These are phyloP conservation scores for Halteria grandinella DNA, from an alignment of 73 alveolate genomes.

Conservation along the genomic window DNA sequence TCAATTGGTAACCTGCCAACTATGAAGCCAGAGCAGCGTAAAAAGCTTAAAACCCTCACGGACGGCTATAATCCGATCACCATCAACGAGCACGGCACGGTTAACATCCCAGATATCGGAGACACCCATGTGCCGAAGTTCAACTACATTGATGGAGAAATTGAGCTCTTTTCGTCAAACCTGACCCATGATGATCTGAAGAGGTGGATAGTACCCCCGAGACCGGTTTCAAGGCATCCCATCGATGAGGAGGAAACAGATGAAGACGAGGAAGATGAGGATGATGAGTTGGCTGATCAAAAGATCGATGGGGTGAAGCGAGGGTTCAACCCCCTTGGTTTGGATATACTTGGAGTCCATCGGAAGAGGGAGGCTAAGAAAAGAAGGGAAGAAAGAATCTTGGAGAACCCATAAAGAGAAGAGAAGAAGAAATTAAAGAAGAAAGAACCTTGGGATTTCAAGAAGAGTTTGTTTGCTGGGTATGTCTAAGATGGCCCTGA, in stretches of 20 bases:
- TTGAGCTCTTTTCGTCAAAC: neutral
- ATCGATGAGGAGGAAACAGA: too few species aligned
- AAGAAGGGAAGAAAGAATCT: neutral
- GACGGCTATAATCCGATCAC: too few species aligned
- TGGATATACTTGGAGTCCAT: neutral
- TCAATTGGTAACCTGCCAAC: neutral
- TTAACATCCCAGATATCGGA: neutral
- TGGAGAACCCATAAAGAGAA: neutral
- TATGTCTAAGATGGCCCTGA: too few species aligned
- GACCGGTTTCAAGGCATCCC: too few species aligned
- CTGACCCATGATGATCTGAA: too few species aligned
- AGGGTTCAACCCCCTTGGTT: conserved; percentile 20
- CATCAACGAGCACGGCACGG: neutral
- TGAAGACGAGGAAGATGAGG: too few species aligned
- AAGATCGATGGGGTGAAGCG: too few species aligned
- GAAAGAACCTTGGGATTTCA: neutral
- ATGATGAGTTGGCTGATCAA: too few species aligned
- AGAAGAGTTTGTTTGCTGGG: too few species aligned
- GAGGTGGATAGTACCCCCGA: too few species aligned
- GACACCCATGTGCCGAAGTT: neutral
- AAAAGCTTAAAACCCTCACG: neutral
- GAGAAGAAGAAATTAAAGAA: neutral
- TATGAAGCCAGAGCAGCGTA: neutral
- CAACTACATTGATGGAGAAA: conserved; percentile 2
- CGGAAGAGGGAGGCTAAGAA: conserved; percentile 4